phyloP scores from a whole-genome alignment of 257 asterid species.

The Asclepias syriaca region DNA sequence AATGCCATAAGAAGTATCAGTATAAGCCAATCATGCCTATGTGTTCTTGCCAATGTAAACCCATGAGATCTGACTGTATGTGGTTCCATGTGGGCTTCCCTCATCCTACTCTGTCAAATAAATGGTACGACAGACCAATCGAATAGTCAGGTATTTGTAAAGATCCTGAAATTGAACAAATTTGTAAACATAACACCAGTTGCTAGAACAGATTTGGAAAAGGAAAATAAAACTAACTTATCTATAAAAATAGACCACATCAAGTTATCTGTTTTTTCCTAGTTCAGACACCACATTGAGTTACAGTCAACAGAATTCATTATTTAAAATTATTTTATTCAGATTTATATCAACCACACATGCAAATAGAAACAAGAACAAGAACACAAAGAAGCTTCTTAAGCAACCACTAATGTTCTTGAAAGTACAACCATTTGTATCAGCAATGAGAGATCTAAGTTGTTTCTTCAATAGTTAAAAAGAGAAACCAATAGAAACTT shows the following conservation, averaged over 20 bases:
- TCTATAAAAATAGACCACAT: not conserved
- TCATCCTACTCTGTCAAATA: constrained; percentile 49
- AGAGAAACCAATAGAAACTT: not conserved
- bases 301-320: no score
- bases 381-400: not conserved
- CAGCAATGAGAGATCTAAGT: not conserved
- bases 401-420: not conserved
- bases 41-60: constrained; percentile 52
- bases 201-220: not conserved
- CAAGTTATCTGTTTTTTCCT: not conserved
- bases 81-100: constrained; percentile 44
- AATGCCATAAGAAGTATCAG: constrained; percentile 48
- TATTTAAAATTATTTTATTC: not conserved
- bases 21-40: constrained; percentile 79
- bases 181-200: not conserved
- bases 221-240: not conserved
- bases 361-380: not conserved
- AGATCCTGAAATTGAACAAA: not conserved
- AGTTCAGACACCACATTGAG: not conserved
- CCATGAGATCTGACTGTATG: constrained; percentile 83
- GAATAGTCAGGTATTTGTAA: constrained; percentile 3
- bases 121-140: not conserved
- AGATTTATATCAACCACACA: not conserved
- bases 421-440: not conserved
- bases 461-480: not conserved